These are phyloP conservation scores for Cercospora canescens DNA, from an alignment of 2,329 filamentous ascomycete genomes.

Conservation along the genomic window DNA sequence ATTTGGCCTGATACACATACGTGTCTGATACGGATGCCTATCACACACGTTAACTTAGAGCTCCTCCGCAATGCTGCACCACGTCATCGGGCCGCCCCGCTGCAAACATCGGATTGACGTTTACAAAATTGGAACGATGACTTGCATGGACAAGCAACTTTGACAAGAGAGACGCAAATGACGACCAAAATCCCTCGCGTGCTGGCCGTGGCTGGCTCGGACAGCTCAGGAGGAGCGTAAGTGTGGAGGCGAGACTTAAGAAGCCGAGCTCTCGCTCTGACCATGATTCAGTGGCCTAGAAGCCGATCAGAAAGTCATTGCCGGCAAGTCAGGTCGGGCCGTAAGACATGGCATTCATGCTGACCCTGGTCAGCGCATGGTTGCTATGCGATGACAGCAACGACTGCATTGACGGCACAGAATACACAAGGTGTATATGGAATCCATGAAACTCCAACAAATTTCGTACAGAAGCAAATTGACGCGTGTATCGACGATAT, in stretches of 20 bases:
- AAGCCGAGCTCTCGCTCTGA: not conserved
- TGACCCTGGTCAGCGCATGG: slow-evolving; percentile 62
- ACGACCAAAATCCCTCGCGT: slow-evolving; percentile 52
- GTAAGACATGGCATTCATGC: not conserved
- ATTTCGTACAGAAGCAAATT: slow-evolving; percentile 82
- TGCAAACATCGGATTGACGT: slow-evolving; percentile 11
- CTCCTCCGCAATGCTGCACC: not conserved
- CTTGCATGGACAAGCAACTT: slow-evolving; percentile 5
- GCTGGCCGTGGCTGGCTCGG: slow-evolving; percentile 82
- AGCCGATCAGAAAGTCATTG: slow-evolving; percentile 89
- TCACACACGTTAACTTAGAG: too few relatives aligned
- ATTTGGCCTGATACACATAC: too few relatives aligned
- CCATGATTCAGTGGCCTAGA: slow-evolving; percentile 71
- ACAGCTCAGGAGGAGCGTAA: slow-evolving; percentile 88
- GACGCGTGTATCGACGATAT: slow-evolving; percentile 82
- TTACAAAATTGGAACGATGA: not conserved
- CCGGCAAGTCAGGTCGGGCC: slow-evolving; percentile 12
- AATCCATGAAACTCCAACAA: slow-evolving; percentile 75
- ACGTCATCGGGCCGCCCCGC: slow-evolving; percentile 13
- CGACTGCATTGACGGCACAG: slow-evolving; percentile 92
- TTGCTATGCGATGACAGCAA: slow-evolving; percentile 95
- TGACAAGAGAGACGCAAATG: not conserved
- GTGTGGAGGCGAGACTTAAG: slow-evolving; percentile 36
- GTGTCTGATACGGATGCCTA: too few relatives aligned
- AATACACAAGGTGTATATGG: slow-evolving; percentile 83